These are phyloP conservation scores for Aspergillus terreus DNA, from an alignment of 2,329 filamentous ascomycete genomes.

Conservation along the genomic window DNA sequence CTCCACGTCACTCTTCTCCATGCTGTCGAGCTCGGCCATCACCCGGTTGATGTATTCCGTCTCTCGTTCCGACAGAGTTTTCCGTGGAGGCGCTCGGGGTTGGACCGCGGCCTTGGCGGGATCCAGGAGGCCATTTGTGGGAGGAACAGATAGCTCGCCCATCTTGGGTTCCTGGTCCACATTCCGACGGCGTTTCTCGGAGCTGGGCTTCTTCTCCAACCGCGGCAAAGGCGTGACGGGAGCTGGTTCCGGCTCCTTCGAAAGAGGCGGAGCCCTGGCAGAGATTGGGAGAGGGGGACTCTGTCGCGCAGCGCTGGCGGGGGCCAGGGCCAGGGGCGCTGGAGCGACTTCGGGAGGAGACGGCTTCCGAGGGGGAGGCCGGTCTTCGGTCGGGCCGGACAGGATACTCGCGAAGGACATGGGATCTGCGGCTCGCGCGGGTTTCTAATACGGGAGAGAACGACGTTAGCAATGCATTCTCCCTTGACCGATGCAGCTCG, in stretches of 20 bases:
- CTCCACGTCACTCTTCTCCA: constrained; percentile 57
- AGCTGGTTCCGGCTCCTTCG: constrained; percentile 23
- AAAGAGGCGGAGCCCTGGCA: constrained; percentile 13
- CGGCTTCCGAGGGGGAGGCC: constrained; percentile 44
- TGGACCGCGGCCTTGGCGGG: constrained; percentile 14
- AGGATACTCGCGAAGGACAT: constrained; percentile 98
- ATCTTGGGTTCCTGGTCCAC: constrained; percentile 18
- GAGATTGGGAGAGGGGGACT: constrained; percentile 17
- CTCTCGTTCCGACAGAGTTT: constrained; percentile 56
- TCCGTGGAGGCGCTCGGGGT: constrained; percentile 43
- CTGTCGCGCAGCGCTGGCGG: constrained; percentile 14
- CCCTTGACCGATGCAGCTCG: not conserved
- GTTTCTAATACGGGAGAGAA: constrained; percentile 50
- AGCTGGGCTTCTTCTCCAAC: constrained; percentile 24
- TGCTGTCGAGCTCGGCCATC: constrained; percentile 57
- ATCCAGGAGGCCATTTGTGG: constrained; percentile 23
- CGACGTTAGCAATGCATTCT: not conserved
- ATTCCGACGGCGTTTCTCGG: constrained; percentile 25
- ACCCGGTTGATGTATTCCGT: constrained; percentile 66
- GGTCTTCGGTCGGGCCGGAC: constrained; percentile 68
- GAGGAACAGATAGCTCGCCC: constrained; percentile 14
- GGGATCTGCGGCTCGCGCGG: constrained; percentile 72
- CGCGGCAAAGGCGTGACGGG: constrained; percentile 25
- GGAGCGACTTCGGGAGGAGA: constrained; percentile 38
- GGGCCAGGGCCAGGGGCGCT: constrained; percentile 15